Evolutionary conservation across 495 filamentous ascomycete genomes (phyloP), one percentile per base, ranked within the genome.

Genomic region (Lasiosphaeria miniovina): DNA sequence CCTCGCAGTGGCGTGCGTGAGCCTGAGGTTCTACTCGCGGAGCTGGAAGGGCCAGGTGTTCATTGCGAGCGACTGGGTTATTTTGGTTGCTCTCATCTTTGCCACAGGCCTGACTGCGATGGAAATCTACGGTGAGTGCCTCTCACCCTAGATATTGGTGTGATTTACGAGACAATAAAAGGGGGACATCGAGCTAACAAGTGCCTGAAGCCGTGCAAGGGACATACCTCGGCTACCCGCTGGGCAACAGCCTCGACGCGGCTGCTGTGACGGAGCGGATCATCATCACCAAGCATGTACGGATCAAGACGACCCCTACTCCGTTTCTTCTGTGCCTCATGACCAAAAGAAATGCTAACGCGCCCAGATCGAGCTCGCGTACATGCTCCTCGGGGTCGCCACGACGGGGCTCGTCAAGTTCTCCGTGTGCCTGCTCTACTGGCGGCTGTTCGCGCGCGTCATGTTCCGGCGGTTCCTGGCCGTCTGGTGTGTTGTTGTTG

Each of bases 381-480:
- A 34, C 38, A 45, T 63, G 4, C 31, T 63, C 2, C 32, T 67
- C 15, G 62, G 59, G 15, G 57, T 60, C 12, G 52, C 41, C 0
- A 43, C 50, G 15, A 43, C 56, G 34, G 62, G 62, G 36, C 36
- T 65, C 6, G 41, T 62, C 55, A 67, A 65, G 34, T 35, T 67
- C 1, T 65, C 56, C 6, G 43, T 60, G 6, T 49, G 36, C 32
- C 59, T 65, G 3, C 52, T 67, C 6, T 67, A 65, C 56, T 67
- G 62, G 65, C 58, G 64, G 9, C 45, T 67, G 3, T 67, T 67
- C 31, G 50, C 65, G 7, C 34, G 38, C 1, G 61, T 60, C 4
- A 52, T 55, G 15, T 58, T 63, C 33, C 57, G 63, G 7, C 63
- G 63, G 0, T 63, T 68, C 14, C 58, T 68, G 38, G 54, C 61